Conservation (phyloP, 768 basidiomycete genomes). For the Pleurotus ostreatus region DNA sequence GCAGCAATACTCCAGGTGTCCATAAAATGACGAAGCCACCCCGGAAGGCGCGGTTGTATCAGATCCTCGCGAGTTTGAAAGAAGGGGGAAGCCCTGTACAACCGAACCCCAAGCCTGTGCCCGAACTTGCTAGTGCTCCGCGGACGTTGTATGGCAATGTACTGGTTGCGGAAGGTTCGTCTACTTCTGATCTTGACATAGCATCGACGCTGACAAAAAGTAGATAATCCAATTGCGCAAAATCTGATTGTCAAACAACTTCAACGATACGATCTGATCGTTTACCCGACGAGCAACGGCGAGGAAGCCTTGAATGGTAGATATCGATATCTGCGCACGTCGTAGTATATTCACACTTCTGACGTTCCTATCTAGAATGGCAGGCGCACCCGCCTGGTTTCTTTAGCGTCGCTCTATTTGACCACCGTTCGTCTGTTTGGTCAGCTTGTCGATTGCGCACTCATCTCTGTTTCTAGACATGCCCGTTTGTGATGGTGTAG, state of each 20-base stretch:
- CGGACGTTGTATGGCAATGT: constrained; percentile 63
- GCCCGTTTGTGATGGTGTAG: constrained; percentile 77
- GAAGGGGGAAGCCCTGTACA: constrained; percentile 31
- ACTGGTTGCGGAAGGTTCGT: constrained; percentile 67
- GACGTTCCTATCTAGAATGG: constrained; percentile 46
- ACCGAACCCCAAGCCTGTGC: constrained; percentile 38
- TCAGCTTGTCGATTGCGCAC: background rate
- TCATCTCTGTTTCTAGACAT: constrained; percentile 44
- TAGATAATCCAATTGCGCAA: constrained; percentile 71
- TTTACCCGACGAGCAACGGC: constrained; percentile 61
- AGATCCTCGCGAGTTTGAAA: constrained; percentile 57
- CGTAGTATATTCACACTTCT: constrained; percentile 1
- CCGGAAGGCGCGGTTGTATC: constrained; percentile 53
- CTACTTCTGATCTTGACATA: constrained; percentile 2
- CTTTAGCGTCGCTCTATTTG: constrained; percentile 69
- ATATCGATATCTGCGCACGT: constrained; percentile 2
- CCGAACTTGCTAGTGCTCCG: constrained; percentile 42
- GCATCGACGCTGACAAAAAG: background rate
- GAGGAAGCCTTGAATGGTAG: constrained; percentile 60
- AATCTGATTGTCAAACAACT: constrained; percentile 66
- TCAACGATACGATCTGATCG: constrained; percentile 55
- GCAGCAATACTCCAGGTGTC: constrained; percentile 48
- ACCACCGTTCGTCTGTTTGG: constrained; percentile 52
- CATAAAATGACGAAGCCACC: constrained; percentile 72
- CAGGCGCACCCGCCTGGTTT: constrained; percentile 62